These are phyloP conservation scores for Tetracladium setigerum DNA, from an alignment of 495 filamentous ascomycete species.

Conservation along the genomic window DNA sequence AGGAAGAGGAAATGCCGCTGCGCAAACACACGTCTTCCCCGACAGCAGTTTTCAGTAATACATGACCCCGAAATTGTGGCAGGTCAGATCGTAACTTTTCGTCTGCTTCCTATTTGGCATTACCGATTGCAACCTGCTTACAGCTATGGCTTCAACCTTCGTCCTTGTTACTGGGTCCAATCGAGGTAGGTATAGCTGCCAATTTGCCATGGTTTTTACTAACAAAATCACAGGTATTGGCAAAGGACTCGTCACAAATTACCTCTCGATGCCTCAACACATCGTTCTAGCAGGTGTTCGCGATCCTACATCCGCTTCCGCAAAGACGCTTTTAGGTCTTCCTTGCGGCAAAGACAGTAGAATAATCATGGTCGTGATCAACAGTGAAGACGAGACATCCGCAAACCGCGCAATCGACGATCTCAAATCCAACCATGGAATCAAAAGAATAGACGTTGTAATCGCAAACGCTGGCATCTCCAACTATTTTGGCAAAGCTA, in stretches of 20 bases:
- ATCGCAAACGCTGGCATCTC: constrained; percentile 40
- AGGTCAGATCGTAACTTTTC: too few species aligned
- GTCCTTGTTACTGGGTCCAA: constrained; percentile 30
- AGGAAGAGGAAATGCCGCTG: too few species aligned
- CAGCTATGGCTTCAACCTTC: constrained; percentile 1
- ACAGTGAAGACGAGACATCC: constrained; percentile 16
- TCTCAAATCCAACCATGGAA: constrained; percentile 13
- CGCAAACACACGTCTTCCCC: too few species aligned
- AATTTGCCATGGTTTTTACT: too few species aligned
- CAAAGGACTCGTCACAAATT: constrained; percentile 19
- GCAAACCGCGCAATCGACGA: constrained; percentile 24
- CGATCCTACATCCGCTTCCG: constrained; percentile 18
- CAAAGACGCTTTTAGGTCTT: constrained; percentile 18
- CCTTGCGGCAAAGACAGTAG: constrained; percentile 14
- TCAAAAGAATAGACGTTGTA: constrained; percentile 36
- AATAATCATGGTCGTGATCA: constrained; percentile 25
- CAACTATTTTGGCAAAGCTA: constrained; percentile 13
- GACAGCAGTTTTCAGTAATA: too few species aligned
- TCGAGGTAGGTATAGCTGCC: constrained; percentile 23
- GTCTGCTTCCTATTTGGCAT: too few species aligned
- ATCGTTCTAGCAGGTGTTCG: constrained; percentile 29
- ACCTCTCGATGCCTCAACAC: constrained; percentile 23
- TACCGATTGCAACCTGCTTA: too few species aligned
- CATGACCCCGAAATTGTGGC: too few species aligned
- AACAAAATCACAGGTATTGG: constrained; percentile 22